phyloP scores from a whole-genome alignment of 2,329 filamentous ascomycete genomes.

The Tympanopsis confertula region DNA sequence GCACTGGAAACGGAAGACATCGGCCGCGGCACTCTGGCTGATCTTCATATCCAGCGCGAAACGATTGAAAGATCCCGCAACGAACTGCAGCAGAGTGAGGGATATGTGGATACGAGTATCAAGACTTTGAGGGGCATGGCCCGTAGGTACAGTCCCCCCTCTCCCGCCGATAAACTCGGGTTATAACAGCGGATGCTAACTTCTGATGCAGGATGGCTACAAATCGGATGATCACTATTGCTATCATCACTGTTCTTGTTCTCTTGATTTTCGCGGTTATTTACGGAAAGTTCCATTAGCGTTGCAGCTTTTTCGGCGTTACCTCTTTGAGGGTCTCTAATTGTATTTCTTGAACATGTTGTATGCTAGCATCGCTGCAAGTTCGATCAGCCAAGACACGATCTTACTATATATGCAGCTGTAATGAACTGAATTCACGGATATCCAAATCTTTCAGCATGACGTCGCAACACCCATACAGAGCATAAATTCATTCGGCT shows the following conservation, averaged over 20 bases:
- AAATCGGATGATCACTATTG: constrained; percentile 96
- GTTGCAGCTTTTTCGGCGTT: no score
- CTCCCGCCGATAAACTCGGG: constrained; percentile 3
- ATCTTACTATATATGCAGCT: not conserved
- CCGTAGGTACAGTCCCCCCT: constrained; percentile 65
- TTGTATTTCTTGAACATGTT: no score
- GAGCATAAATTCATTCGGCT: no score
- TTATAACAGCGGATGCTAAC: constrained; percentile 1
- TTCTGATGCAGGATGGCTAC: constrained; percentile 78
- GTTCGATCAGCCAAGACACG: not conserved
- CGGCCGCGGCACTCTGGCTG: constrained; percentile 72
- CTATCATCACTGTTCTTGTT: constrained; percentile 70
- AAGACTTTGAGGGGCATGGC: constrained; percentile 98
- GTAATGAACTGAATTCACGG: no score
- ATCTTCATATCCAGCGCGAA: constrained; percentile 73
- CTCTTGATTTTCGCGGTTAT: constrained; percentile 64
- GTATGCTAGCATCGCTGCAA: no score
- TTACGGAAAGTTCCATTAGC: constrained; percentile 60
- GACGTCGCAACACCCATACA: no score
- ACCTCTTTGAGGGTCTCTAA: no score
- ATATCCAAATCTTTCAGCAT: no score
- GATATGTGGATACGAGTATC: constrained; percentile 92
- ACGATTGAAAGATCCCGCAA: constrained; percentile 72
- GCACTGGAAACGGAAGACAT: constrained; percentile 90
- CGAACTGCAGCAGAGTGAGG: constrained; percentile 75